Evolutionary conservation across 305 asterid genomes (phyloP).

Genomic region (Lippia alba): DNA sequence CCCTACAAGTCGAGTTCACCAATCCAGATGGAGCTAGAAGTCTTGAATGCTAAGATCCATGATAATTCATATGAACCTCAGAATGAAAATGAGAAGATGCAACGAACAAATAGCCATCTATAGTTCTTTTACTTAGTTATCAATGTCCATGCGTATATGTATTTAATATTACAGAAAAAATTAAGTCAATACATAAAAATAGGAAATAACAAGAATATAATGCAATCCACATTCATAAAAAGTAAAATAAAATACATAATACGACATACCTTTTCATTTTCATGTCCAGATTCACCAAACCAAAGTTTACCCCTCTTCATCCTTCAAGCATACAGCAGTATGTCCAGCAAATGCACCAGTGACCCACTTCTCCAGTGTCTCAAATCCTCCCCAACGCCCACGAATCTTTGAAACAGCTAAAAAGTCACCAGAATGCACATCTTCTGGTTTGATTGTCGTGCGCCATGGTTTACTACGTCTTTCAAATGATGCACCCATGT

Average conservation of each 20-base stretch:
- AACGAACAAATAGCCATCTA: neutral
- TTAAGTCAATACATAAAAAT: neutral
- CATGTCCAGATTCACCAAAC: conserved; percentile 99
- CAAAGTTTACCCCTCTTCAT: conserved; percentile 85
- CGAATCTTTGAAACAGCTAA: conserved; percentile 94
- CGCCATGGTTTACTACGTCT: conserved; percentile 74
- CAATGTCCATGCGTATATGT: too few relatives aligned
- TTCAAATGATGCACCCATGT: conserved; percentile 95
- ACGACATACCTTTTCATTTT: conserved; percentile 84
- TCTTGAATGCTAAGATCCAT: neutral
- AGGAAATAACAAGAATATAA: conserved; percentile 1
- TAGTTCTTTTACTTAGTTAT: neutral
- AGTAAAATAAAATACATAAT: neutral
- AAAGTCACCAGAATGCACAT: conserved; percentile 92
- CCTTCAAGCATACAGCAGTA: conserved; percentile 97
- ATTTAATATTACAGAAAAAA: neutral
- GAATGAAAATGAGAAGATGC: neutral
- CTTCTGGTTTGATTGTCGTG: conserved; percentile 70
- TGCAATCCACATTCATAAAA: neutral
- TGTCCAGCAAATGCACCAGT: conserved; percentile 99
- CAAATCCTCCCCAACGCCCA: conserved; percentile 99
- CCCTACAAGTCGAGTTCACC: too few relatives aligned
- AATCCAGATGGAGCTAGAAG: neutral
- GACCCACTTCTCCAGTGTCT: conserved; percentile 99
- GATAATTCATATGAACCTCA: neutral